These are phyloP conservation scores for Ambrosia artemisiifolia DNA, from an alignment of 129 eudicot species.

Conservation along the genomic window DNA sequence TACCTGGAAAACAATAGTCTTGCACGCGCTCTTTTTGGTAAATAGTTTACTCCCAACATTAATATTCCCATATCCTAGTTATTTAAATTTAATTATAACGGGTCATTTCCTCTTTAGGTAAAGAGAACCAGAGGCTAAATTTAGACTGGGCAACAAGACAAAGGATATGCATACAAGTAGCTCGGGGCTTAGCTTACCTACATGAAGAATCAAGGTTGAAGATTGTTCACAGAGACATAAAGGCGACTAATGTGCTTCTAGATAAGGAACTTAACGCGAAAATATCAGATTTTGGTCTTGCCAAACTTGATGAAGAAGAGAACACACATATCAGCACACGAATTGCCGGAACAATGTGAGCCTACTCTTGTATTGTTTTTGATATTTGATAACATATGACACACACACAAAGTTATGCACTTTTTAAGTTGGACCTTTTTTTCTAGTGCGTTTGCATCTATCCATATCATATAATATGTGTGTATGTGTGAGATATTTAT, in stretches of 20 bases:
- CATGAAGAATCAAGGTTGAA: constrained; percentile 44
- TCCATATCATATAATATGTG: background rate
- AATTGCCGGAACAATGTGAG: constrained; percentile 43
- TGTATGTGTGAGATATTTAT: constrained; percentile 2
- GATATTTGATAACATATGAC: background rate
- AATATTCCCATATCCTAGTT: background rate
- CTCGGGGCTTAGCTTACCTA: constrained; percentile 35
- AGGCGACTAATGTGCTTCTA: constrained; percentile 41
- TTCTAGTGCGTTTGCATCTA: too few relatives aligned
- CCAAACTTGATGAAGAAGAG: constrained; percentile 43
- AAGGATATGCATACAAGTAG: constrained; percentile 38
- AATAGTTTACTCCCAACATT: background rate
- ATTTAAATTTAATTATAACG: background rate
- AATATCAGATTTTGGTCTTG: constrained; percentile 45
- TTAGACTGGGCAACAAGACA: constrained; percentile 36
- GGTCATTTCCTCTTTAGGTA: constrained; percentile 16
- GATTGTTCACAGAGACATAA: constrained; percentile 44
- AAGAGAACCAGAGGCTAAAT: constrained; percentile 27
- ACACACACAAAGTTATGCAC: too few relatives aligned
- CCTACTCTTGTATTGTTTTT: background rate
- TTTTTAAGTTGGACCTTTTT: too few relatives aligned
- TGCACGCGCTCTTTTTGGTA: constrained; percentile 47
- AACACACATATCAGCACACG: constrained; percentile 46
- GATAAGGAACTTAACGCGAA: constrained; percentile 47
- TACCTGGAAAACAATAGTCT: constrained; percentile 43